phyloP scores from a whole-genome alignment of 768 basidiomycete genomes.

The Mycena venus region DNA sequence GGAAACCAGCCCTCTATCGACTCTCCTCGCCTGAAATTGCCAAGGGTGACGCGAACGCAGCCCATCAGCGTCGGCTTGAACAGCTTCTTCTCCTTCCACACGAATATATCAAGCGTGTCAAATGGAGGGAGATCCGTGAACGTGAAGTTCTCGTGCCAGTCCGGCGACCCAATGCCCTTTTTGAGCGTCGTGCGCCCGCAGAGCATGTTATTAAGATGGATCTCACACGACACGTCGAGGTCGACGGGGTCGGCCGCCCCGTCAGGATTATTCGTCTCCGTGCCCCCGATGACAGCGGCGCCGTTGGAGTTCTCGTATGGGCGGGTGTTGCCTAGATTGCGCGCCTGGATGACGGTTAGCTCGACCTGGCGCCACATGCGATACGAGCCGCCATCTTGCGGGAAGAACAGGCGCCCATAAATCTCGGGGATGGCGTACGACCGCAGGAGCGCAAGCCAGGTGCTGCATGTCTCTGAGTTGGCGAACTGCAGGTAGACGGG shows the following conservation, averaged over 20 bases:
- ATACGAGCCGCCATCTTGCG: slow-evolving; percentile 79
- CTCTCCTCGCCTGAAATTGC: slow-evolving; percentile 81
- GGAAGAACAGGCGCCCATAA: slow-evolving; percentile 71
- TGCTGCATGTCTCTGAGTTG: slow-evolving; percentile 71
- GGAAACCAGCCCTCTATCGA: slow-evolving; percentile 89
- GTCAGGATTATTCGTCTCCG: slow-evolving; percentile 52
- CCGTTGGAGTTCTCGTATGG: slow-evolving; percentile 42
- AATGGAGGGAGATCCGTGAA: slow-evolving; percentile 87
- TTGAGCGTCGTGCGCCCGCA: slow-evolving; percentile 83
- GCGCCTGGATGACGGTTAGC: slow-evolving; percentile 78
- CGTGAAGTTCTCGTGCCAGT: slow-evolving; percentile 87
- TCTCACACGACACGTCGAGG: slow-evolving; percentile 82
- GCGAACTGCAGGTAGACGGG: slow-evolving; percentile 83
- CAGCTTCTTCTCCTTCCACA: slow-evolving; percentile 79
- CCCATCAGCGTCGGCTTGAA: slow-evolving; percentile 72
- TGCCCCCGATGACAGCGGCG: slow-evolving; percentile 46
- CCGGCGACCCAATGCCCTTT: slow-evolving; percentile 73
- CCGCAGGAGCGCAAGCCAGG: slow-evolving; percentile 85
- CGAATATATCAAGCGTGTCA: slow-evolving; percentile 72
- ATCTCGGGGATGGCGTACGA: slow-evolving; percentile 87
- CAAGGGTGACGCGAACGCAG: slow-evolving; percentile 71
- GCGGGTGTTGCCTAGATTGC: slow-evolving; percentile 73
- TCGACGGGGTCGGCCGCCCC: slow-evolving; percentile 65
- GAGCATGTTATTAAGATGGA: slow-evolving; percentile 75
- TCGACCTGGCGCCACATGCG: slow-evolving; percentile 91